Conservation (phyloP, 2,329 filamentous ascomycete species). For the Alternaria triticina region DNA sequence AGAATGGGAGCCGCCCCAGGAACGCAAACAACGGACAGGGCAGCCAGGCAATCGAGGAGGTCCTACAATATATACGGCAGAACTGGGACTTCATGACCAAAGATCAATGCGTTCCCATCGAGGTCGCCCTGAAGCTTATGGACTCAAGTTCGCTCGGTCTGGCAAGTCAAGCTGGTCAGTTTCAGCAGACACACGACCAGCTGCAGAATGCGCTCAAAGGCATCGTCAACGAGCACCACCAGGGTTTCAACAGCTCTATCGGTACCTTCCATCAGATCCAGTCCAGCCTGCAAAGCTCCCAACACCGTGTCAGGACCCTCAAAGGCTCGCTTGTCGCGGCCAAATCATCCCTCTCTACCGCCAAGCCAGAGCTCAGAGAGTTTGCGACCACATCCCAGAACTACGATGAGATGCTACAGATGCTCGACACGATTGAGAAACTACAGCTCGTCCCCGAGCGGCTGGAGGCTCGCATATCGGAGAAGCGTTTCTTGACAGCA, state of each 20-base stretch:
- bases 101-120: slow-evolving; percentile 87
- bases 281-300: slow-evolving; percentile 85
- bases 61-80: slow-evolving; percentile 81
- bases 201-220: slow-evolving; percentile 92
- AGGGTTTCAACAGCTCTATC: slow-evolving; percentile 98
- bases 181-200: slow-evolving; percentile 81
- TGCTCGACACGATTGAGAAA: slow-evolving; percentile 84
- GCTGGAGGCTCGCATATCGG: slow-evolving; percentile 90
- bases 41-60: slow-evolving; percentile 57
- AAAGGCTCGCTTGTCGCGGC: slow-evolving; percentile 83
- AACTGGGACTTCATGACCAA: slow-evolving; percentile 94
- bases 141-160: slow-evolving; percentile 92
- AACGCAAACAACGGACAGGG: slow-evolving; percentile 45
- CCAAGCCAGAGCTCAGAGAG: slow-evolving; percentile 89
- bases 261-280: slow-evolving; percentile 99
- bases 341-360: slow-evolving; percentile 80
- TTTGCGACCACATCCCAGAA: slow-evolving; percentile 85
- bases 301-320: slow-evolving; percentile 80
- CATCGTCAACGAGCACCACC: slow-evolving; percentile 96
- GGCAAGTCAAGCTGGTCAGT: slow-evolving; percentile 85
- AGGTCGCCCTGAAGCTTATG: slow-evolving; percentile 92
- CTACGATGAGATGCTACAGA: slow-evolving; percentile 88
- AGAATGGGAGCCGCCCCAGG: slow-evolving; percentile 34
- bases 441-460: slow-evolving; percentile 88
- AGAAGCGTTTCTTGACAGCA: slow-evolving; percentile 91